Conservation (phyloP, 495 filamentous ascomycete genomes). For the Annulohypoxylon stygium region DNA sequence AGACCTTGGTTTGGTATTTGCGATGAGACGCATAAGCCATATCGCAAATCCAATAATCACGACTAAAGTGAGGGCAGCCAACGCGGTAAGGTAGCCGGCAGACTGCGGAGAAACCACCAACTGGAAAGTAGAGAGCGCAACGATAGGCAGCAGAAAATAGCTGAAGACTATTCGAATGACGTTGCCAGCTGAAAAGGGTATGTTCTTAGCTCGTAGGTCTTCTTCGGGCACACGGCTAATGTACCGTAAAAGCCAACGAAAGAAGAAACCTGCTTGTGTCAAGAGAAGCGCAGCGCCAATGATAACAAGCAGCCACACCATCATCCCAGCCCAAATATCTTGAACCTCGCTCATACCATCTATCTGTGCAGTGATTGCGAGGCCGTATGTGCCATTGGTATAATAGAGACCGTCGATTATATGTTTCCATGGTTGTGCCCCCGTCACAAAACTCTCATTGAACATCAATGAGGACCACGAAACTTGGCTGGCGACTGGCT, state of each 20-base stretch:
- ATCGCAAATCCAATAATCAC: slow-evolving; percentile 76
- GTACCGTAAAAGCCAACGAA: slow-evolving; percentile 79
- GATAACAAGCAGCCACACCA: slow-evolving; percentile 84
- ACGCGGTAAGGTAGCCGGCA: slow-evolving; percentile 73
- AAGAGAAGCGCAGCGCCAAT: slow-evolving; percentile 75
- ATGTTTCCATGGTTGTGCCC: slow-evolving; percentile 70
- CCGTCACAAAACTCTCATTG: slow-evolving; percentile 87
- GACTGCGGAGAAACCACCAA: slow-evolving; percentile 79
- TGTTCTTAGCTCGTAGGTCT: slow-evolving; percentile 89
- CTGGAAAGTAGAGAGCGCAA: slow-evolving; percentile 90
- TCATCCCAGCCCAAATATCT: slow-evolving; percentile 95
- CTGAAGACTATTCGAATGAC: slow-evolving; percentile 90
- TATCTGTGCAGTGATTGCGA: slow-evolving; percentile 82
- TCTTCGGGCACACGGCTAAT: slow-evolving; percentile 80
- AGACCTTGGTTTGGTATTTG: slow-evolving; percentile 81
- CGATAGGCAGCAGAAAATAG: slow-evolving; percentile 88
- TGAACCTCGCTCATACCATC: slow-evolving; percentile 81
- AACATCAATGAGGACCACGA: slow-evolving; percentile 94
- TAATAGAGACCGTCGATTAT: slow-evolving; percentile 89
- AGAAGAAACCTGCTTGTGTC: slow-evolving; percentile 80
- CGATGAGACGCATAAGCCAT: slow-evolving; percentile 86
- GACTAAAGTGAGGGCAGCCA: slow-evolving; percentile 80
- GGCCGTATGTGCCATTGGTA: slow-evolving; percentile 76
- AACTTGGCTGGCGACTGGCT: slow-evolving; percentile 86
- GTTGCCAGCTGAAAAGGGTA: slow-evolving; percentile 92